A percentile compares a stretch with the other conserved stretches of the same genome.
Conservation (phyloP, 2,329 filamentous ascomycete genomes). For the Seiridium unicorne region DNA sequence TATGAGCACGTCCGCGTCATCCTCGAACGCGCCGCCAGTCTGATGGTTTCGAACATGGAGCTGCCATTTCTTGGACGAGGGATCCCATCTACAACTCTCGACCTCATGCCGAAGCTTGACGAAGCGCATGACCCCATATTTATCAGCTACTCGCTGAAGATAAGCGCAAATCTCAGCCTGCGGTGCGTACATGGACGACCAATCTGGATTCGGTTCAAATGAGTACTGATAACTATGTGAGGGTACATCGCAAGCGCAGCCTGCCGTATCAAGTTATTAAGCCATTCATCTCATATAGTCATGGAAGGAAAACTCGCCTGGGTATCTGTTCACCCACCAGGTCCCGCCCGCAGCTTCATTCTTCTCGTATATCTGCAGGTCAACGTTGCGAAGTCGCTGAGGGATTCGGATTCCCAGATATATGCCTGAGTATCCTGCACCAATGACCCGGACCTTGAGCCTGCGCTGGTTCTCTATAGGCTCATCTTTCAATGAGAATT, state of each 20-base stretch:
- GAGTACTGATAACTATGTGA: conserved; percentile 56
- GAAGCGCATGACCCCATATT: conserved; percentile 44
- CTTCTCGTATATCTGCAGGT: conserved; percentile 31
- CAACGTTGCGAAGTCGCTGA: conserved; percentile 30
- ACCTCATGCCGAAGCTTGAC: conserved; percentile 43
- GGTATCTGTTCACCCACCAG: conserved; percentile 36
- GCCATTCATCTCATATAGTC: no score
- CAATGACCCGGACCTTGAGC: conserved; percentile 33
- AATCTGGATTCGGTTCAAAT: conserved; percentile 53
- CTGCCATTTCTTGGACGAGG: conserved; percentile 36
- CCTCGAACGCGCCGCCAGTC: conserved; percentile 35
- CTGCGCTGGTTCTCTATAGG: conserved; percentile 27
- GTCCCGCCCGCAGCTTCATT: conserved; percentile 34
- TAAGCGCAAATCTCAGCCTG: conserved; percentile 48
- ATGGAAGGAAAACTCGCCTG: conserved; percentile 18
- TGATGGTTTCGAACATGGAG: conserved; percentile 30
- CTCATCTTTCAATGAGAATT: conserved; percentile 22
- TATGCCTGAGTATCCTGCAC: conserved; percentile 33
- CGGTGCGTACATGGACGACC: conserved; percentile 50
- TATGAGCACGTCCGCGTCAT: conserved; percentile 38
- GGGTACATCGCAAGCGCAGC: conserved; percentile 31
- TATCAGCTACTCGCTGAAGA: conserved; percentile 43
- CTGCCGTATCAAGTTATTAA: conserved; percentile 10
- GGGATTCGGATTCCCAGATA: conserved; percentile 32
- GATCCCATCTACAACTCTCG: conserved; percentile 38